Conservation (phyloP, 129 eudicot genomes). For the Saussurea involucrata region DNA sequence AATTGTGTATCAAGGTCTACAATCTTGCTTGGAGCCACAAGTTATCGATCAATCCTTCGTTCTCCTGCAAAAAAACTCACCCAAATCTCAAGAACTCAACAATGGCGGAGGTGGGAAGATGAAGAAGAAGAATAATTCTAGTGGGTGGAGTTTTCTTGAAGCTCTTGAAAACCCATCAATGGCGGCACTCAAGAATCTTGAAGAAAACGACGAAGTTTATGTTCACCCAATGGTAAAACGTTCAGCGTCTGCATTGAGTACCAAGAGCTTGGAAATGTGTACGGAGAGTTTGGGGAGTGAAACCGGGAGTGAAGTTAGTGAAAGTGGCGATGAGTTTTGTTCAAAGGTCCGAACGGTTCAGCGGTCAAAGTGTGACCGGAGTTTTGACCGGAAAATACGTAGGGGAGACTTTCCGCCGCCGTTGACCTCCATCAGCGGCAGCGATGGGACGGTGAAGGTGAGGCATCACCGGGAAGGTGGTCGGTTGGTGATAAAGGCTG, state of each 20-base stretch:
- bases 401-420: conserved; percentile 70
- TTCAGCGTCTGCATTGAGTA: conserved; percentile 51
- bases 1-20: conserved; percentile 42
- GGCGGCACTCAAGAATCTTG: neutral
- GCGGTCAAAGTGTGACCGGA: conserved; percentile 16
- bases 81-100: conserved; percentile 1
- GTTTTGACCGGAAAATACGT: conserved; percentile 32
- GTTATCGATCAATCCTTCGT: conserved; percentile 33
- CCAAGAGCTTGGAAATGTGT: conserved; percentile 87
- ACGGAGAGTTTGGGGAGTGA: conserved; percentile 87
- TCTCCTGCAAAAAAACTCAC: conserved; percentile 16
- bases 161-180: conserved; percentile 40
- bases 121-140: conserved; percentile 13
- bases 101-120: neutral
- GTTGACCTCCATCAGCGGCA: conserved; percentile 65
- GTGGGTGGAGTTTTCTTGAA: conserved; percentile 52
- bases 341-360: conserved; percentile 6
- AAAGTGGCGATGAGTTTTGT: conserved; percentile 40
- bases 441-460: conserved; percentile 45
- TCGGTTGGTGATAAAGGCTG: conserved; percentile 67
- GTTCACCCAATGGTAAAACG: conserved; percentile 66
- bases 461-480: conserved; percentile 74
- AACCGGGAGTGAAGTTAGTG: conserved; percentile 52
- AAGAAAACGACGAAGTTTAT: conserved; percentile 35
- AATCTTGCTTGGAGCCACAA: conserved; percentile 47